Base-by-base conservation (phyloP, 164 flowering plant species). In the Vitis riparia region DNA sequence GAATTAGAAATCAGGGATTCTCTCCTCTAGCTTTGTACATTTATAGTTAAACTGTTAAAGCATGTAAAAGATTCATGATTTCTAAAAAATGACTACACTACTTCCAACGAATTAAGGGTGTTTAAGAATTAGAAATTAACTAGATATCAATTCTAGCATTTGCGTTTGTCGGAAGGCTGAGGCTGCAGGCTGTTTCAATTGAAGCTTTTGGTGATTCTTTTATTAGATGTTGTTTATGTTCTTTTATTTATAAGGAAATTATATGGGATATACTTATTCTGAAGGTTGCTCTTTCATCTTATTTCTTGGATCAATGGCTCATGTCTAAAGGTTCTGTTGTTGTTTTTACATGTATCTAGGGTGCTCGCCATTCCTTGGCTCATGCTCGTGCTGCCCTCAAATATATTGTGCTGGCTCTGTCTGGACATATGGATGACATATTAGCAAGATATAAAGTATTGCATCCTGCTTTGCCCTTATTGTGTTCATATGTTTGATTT, bases 351-450 rank as follows among this genome's bases (percentile, higher is more conserved):
- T 62, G 32, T 71, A 47, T 71, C 59, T 71, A 93, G 98, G 86
- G 84, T 77, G 84, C 81, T 59, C 80, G 70, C 3, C 71, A 75
- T 69, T 86, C 92, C 10, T 55, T 79, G 11, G 65, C 81, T 51
- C 89, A 83, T 71, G 93, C 91, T 65, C 88, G 93, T 73, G 89
- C 94, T 78, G 93, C 98, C 13, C 79, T 93, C 50, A 93, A 90
- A 76, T 91, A 87, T 69, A 74, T 91, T 60, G 74, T 93, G 69
- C 78, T 93, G 81, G 97, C 94, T 52, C 69, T 93, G 30, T 90
- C 95, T 72, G 98, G 98, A 44, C 85, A 88, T 69, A 81, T 93
- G 92, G 98, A 93, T 83, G 94, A 91, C 73, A 75, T 90, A 55
- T 79, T 93, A 66, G 81, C 85, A 51, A 88, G 81, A 76, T 93